Conservation (phyloP, 306 rosid species). For the Mimosa bimucronata region DNA sequence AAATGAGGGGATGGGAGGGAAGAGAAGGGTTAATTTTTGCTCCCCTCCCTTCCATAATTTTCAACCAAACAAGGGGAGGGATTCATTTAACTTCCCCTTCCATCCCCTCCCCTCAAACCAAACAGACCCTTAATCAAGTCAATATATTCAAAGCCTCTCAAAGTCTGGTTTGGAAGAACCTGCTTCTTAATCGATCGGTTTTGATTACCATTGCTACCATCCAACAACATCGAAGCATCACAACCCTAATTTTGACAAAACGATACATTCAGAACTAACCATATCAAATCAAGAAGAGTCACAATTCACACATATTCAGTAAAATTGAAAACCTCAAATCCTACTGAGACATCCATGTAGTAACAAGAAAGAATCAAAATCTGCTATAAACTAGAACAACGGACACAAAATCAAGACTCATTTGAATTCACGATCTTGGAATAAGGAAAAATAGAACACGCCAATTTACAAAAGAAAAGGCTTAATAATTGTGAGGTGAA, state of each 20-base stretch:
- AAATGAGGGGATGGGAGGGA: no score
- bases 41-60: no score
- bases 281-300: conserved; percentile 2
- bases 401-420: no score
- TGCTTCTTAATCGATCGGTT: conserved; percentile 62
- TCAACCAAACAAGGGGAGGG: no score
- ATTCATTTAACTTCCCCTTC: no score
- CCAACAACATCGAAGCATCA: conserved; percentile 66
- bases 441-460: not conserved
- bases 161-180: conserved; percentile 72
- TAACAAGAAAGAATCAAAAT: not conserved
- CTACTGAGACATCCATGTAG: not conserved
- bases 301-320: not conserved
- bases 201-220: conserved; percentile 51
- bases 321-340: not conserved
- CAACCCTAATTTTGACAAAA: conserved; percentile 48
- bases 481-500: not conserved
- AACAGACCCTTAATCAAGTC: conserved; percentile 56
- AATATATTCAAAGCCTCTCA: conserved; percentile 57
- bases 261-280: conserved; percentile 18
- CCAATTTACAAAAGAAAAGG: not conserved
- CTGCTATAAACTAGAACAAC: no score
- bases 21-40: no score
- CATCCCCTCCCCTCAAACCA: no score
- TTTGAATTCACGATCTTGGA: conserved; percentile 10